These are phyloP conservation scores for Rhododendron kiyosumense DNA, from an alignment of 148 eudicot species.

Conservation along the genomic window DNA sequence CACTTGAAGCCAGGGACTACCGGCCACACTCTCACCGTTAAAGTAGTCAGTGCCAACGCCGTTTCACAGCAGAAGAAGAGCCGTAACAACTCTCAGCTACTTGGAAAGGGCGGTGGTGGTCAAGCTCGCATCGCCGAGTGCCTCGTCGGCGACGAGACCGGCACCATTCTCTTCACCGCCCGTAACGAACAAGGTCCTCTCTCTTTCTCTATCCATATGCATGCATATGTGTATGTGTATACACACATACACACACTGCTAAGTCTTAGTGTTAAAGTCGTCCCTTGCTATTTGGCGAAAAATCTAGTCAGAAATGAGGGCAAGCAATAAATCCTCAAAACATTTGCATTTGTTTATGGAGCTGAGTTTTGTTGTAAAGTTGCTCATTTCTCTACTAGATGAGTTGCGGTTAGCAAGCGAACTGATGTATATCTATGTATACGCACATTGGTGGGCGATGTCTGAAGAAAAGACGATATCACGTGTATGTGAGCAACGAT, in stretches of 20 bases:
- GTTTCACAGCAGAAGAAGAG: conserved; percentile 32
- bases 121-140: conserved; percentile 36
- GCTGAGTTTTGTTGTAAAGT: not conserved
- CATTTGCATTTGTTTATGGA: not conserved
- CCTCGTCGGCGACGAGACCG: conserved; percentile 45
- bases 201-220: not conserved
- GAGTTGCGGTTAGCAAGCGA: not conserved
- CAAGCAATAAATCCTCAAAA: not conserved
- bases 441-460: not conserved
- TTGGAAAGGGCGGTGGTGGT: conserved; percentile 8
- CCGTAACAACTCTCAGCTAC: conserved; percentile 16
- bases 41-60: conserved; percentile 27
- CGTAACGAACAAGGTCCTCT: conserved; percentile 42
- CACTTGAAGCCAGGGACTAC: conserved; percentile 39
- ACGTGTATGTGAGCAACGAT: not conserved
- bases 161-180: conserved; percentile 39
- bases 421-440: not conserved
- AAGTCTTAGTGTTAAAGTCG: not conserved
- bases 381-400: not conserved
- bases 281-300: not conserved
- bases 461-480: not conserved
- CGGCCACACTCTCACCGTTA: conserved; percentile 35
- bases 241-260: not conserved
- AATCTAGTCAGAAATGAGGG: not conserved
- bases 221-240: not conserved